Conservation (phyloP, 192 early-diverging fungal species). For the Backusella liffmaniae region DNA sequence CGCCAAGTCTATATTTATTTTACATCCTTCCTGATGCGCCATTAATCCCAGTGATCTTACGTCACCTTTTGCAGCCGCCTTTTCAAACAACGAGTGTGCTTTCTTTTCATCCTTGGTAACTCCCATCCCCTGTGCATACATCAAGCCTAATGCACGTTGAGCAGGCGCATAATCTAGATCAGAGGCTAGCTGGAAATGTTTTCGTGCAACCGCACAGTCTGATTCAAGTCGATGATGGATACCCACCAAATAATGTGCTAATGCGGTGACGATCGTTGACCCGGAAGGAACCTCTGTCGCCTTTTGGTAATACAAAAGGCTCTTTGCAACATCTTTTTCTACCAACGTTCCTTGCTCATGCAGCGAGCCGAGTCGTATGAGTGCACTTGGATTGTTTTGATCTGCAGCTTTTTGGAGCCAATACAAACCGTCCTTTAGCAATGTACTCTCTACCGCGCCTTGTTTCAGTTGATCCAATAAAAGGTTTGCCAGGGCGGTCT, state of each 20-base stretch:
- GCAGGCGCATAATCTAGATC: constrained; percentile 27
- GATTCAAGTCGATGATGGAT: constrained; percentile 15
- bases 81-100: constrained; percentile 32
- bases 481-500: constrained; percentile 24
- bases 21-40: constrained; percentile 25
- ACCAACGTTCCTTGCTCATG: constrained; percentile 28
- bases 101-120: constrained; percentile 15
- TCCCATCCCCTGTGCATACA: constrained; percentile 30
- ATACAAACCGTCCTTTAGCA: neutral
- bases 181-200: constrained; percentile 14
- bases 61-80: constrained; percentile 37
- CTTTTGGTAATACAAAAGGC: constrained; percentile 22
- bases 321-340: constrained; percentile 17
- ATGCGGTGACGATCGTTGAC: neutral
- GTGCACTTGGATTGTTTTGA: constrained; percentile 24
- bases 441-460: neutral
- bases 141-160: constrained; percentile 26
- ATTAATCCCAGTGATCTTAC: constrained; percentile 23
- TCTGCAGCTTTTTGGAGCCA: constrained; percentile 3
- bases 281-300: neutral
- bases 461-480: constrained; percentile 19
- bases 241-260: constrained; percentile 33
- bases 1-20: constrained; percentile 17
- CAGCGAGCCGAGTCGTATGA: constrained; percentile 34
- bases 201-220: constrained; percentile 13